Base-by-base conservation (phyloP, 495 filamentous ascomycete species). In the Sporormia fimetaria region DNA sequence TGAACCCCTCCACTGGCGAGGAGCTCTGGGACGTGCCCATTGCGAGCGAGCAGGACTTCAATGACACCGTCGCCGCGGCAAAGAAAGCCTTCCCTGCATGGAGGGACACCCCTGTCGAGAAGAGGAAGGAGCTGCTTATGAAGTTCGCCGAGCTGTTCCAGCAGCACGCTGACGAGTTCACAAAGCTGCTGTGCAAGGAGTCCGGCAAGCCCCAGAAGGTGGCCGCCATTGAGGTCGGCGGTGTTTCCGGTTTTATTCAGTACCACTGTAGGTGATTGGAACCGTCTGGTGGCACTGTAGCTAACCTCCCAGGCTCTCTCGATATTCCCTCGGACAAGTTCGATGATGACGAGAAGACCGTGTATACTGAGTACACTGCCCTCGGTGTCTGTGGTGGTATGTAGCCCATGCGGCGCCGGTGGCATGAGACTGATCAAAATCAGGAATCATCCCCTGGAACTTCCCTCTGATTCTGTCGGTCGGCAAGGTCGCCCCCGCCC, bases 401-500 rank as follows among this genome's bases (percentile, higher is more conserved):
- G 20, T 4, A 15, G 3, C n/a, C 18, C 21, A 17, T 14, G 11
- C 27, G 9, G 10, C 7, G 4, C 9, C 3, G n/a, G 11, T n/a
- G 17, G 2, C 3, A 10, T 9, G 8, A 15, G 6, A 10, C 32
- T 44, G 14, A 44, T 28, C 3, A 12, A 20, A 15, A 9, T 16
- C 15, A 31, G 45, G 39, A 22, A 65, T 65, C 48, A 59, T 56
- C 40, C 75, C 75, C 4, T 81, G 75, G 72, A 81, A 78, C 58
- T 78, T 70, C 47, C 71, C 72, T 28, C 49, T 75, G 8, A 53
- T 75, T 29, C 63, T 78, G 4, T 58, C 64, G 8, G 61, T 63
- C 33, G 65, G 71, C 33, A 78, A 78, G 47, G 63, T 77, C 15
- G 66, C 64, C 1, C 67, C 70, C 0, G 65, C 72, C 10, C 57